phyloP scores from a whole-genome alignment of 495 filamentous ascomycete species.

The Podospora pseudocomata region DNA sequence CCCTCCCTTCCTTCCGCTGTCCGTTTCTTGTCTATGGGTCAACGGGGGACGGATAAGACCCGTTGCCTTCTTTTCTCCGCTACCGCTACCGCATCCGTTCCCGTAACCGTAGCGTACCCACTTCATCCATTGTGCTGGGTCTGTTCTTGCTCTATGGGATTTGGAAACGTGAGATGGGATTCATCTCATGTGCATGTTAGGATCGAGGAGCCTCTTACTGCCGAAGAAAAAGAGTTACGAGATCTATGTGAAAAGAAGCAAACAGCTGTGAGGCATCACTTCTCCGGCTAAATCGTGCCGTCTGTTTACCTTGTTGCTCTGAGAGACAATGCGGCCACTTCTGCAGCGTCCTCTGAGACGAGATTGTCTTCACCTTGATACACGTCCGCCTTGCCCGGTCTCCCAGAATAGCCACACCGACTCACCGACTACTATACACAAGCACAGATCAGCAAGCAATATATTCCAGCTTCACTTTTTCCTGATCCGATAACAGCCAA shows the following conservation, averaged over 20 bases:
- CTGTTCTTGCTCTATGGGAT: background rate
- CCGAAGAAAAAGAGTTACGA: background rate
- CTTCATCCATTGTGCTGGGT: background rate
- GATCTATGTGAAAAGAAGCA: background rate
- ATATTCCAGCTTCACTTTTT: background rate
- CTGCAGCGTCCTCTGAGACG: background rate
- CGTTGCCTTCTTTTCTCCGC: background rate
- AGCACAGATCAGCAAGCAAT: background rate
- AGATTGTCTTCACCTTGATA: background rate
- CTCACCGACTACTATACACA: background rate
- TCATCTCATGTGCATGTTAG: background rate
- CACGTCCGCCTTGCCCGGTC: background rate
- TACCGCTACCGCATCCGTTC: background rate
- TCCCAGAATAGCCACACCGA: background rate
- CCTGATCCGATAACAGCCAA: background rate
- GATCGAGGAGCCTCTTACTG: background rate
- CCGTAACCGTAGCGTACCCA: background rate
- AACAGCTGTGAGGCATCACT: background rate
- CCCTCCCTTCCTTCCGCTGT: conserved; percentile 1
- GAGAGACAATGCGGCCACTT: background rate
- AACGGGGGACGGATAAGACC: background rate
- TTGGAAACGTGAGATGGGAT: background rate
- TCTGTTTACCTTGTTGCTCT: background rate
- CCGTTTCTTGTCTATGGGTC: background rate
- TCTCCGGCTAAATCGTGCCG: background rate